phyloP scores from a whole-genome alignment of 371 early-diverging fungal species.

The Rhizopus arrhizus region DNA sequence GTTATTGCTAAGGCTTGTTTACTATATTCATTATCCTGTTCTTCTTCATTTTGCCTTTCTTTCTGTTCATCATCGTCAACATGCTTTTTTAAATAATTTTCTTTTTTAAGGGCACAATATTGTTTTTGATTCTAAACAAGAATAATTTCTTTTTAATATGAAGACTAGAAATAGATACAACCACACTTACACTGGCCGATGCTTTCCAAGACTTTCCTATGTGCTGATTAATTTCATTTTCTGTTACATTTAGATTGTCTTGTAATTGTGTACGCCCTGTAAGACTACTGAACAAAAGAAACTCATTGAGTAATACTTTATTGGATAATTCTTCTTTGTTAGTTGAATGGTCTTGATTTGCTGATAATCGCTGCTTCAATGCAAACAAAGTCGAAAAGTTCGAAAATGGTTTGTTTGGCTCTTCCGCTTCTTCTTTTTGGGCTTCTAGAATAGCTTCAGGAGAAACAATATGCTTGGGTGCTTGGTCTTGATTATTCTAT shows the following conservation, averaged over 20 bases:
- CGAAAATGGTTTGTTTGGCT: constrained; percentile 34
- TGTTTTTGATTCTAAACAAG: no score
- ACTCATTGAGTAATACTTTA: constrained; percentile 40
- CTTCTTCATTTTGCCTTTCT: not conserved
- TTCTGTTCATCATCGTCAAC: constrained; percentile 28
- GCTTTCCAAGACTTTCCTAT: not conserved
- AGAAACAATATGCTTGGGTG: constrained; percentile 43
- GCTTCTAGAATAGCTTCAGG: constrained; percentile 51
- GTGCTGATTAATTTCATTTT: constrained; percentile 30
- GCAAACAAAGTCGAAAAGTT: constrained; percentile 24
- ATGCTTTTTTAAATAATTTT: constrained; percentile 48
- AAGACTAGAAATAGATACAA: no score
- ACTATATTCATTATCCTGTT: not conserved
- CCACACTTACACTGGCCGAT: no score
- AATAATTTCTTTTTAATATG: no score
- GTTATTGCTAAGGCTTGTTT: not conserved
- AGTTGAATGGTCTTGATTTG: not conserved
- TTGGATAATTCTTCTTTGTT: no score
- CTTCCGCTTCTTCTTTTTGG: constrained; percentile 48
- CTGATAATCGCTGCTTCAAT: constrained; percentile 22
- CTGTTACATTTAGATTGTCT: constrained; percentile 56
- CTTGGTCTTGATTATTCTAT: not conserved
- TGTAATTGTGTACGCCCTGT: constrained; percentile 58
- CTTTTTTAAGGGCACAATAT: no score
- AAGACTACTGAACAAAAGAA: constrained; percentile 63